Base-by-base conservation (phyloP, 257 asterid species). In the Solanum okadae region DNA sequence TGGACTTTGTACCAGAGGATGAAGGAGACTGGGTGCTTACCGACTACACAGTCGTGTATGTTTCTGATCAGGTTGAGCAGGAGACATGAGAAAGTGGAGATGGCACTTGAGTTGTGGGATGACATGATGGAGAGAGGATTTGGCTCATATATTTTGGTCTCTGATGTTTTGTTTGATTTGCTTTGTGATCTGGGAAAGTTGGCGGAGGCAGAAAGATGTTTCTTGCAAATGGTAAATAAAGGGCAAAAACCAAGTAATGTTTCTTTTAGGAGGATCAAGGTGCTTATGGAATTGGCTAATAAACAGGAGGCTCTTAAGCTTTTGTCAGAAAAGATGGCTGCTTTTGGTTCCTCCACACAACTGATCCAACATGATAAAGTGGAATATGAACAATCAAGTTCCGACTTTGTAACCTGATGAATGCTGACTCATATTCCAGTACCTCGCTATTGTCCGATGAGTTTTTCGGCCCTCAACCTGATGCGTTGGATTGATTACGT, bases 151-250 rank as follows among this genome's bases (percentile, higher is more conserved):
- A 90, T 86, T 52, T 90, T 97, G 92, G 95, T 96, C 23, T 94
- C 99, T 5, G 98, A 94, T 89, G 90, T 96, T 88, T 84, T 95
- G 88, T 89, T 97, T 79, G 95, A 91, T 91, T 93, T 97, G 95
- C 98, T 97, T 22, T 97, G 98, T 90, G 95, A 92, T 31, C 10
- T 93, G 91, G 98, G 98, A 38, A 96, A 91, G 90, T 52, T 97
- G 91, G 93, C 88, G 23, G 98, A 94, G 88, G 98, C 96, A 6
- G 98, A 96, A 93, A 91, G 91, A 91, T 96, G 98, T 88, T 96
- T 97, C 94, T 89, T 96, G 98, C 96, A 96, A 88, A 95, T 96
- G 99, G 91, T 94, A 91, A 96, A 93, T 90, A 95, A 94, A 83
- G 94, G 98, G 73, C 98, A 96, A 92, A 96, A 90, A 88, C 98